Evolutionary conservation across 2,329 filamentous ascomycete species (phyloP), one percentile per base, ranked within the genome.

Genomic region (Claviceps sp.): DNA sequence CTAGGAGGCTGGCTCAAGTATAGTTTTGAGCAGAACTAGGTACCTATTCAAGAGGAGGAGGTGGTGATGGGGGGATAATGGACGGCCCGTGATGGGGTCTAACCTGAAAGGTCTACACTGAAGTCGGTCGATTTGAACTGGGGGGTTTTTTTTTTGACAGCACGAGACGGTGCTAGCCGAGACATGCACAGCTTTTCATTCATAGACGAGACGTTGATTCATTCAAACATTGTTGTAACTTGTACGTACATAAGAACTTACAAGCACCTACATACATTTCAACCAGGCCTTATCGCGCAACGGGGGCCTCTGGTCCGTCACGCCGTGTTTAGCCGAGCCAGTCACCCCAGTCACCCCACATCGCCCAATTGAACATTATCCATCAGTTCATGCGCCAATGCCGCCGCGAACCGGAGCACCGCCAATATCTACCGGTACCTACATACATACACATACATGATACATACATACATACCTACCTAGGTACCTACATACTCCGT

Each of bases 1-100:
- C 80, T 96, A 42, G 78, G 78, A 20, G 76, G 77, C 17, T 82
- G 78, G 78, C 66, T 82, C 61, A 80, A 80, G 72, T 82, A 81
- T 60, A 81, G 76, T 66, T 80, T 82, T 59, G 78, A 81, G 58
- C 60, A 65, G 56, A 58, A 56, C 54, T 61, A 60, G 20, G 20
- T 20, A 20, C 20, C 20, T 20, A 20, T 2, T 26, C 34, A 22
- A 22, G 13, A 5, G n/a, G 42, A 5, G 40, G 11, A n/a, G 14
- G 20, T 14, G 14, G 9, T 40, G 39, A 40, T 9, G 39, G 39
- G 39, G 39, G 20, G 14, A 42, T 13, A 22, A 20, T 20, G 6
- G 13, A 42, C 8, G 17, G 40, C 13, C 20, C 40, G 22, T 43
- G 40, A 8, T 16, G 20, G 5, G 13, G 17, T 20, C 17, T 5